Base-by-base conservation (phyloP, 345 rosid species). In the Eucalyptus lansdowneana region DNA sequence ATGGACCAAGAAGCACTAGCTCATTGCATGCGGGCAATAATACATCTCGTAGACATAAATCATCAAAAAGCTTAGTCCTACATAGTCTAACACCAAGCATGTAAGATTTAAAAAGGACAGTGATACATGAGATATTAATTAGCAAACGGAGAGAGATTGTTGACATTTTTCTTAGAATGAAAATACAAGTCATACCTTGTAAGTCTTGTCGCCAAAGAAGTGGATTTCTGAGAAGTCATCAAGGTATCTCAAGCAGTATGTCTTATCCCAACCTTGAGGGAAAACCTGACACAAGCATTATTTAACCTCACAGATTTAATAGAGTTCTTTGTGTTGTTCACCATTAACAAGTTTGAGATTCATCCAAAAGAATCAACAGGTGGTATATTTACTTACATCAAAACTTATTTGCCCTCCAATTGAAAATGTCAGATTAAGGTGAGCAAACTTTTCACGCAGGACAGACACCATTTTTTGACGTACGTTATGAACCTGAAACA, bases 161-260 rank as follows among this genome's bases (percentile, higher is more conserved):
- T 76, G 1, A 37, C 47, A 19, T 37, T 76, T 37, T 76, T 42
- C 83, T 21, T 76, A 19, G 4, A 24, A 76, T 11, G 83, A 34
- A n/a, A 86, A 50, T 11, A 69, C 31, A 24, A 86, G 8, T 37
- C 90, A 45, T 80, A 97, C 99, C 98, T 97, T 94, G 94, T 96
- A 97, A 81, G 99, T 98, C 93, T 97, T 98, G 96, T 98, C 99
- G 65, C 99, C 99, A 88, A 98, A 98, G 93, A 98, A 98, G 94
- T 98, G 99, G 88, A 98, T 96, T 92, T 97, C 98, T 34, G 87
- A 90, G 88, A 96, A 98, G 25, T 94, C 97, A 31, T 94, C 93
- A 42, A 98, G 99, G 92, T 94, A 98, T 87, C 93, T 95, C 95
- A 98, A 92, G 94, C 99, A 97, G 91, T 97, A 98, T 83, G 99